phyloP scores from a whole-genome alignment of 371 early-diverging fungal species.

The Mortierella sp. region DNA sequence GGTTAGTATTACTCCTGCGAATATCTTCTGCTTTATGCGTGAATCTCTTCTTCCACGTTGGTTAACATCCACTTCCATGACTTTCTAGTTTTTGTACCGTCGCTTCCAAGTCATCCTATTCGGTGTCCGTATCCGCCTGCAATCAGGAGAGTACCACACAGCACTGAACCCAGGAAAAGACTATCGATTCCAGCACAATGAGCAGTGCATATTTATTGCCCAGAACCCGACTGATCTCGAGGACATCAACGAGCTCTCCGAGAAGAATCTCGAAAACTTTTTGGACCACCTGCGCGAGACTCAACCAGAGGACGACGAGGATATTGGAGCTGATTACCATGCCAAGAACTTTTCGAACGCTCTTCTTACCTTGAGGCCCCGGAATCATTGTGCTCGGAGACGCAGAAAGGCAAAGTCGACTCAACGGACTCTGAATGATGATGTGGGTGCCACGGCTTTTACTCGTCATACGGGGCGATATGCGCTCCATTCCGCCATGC shows the following conservation, averaged over 20 bases:
- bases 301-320: conserved; percentile 27
- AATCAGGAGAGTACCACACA: conserved; percentile 60
- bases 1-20: conserved; percentile 29
- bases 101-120: conserved; percentile 82
- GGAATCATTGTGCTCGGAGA: not conserved
- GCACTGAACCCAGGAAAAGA: conserved; percentile 75
- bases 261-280: conserved; percentile 39
- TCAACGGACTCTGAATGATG: not conserved
- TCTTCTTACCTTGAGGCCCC: conserved; percentile 22
- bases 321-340: conserved; percentile 44
- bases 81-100: conserved; percentile 63
- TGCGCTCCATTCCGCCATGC: conserved; percentile 30
- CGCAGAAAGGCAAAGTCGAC: conserved; percentile 25
- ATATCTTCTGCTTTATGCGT: not conserved
- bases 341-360: conserved; percentile 52
- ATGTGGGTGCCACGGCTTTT: conserved; percentile 11
- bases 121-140: conserved; percentile 66
- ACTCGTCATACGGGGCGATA: conserved; percentile 24
- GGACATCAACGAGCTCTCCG: conserved; percentile 59
- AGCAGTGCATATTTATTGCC: conserved; percentile 77
- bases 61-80: not conserved
- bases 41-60: not conserved
- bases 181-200: conserved; percentile 69
- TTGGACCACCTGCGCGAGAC: conserved; percentile 42
- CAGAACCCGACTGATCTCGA: conserved; percentile 71